Evolutionary conservation across 108 stramenopile species (phyloP).

Genomic region (Mayamaea pseudoterrestris): DNA sequence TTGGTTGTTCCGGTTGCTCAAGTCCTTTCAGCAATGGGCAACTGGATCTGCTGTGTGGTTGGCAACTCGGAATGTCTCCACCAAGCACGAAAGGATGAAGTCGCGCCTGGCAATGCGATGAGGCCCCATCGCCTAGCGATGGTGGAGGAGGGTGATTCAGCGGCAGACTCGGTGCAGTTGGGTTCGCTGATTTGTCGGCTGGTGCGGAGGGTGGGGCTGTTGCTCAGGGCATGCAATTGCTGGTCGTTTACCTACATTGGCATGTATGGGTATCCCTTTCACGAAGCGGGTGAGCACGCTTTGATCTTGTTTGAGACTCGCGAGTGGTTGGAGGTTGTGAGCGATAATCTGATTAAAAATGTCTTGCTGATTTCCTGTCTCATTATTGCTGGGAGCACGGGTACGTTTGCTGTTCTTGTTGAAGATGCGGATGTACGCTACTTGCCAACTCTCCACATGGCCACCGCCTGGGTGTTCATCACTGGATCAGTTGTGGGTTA

Average conservation of each 20-base stretch:
- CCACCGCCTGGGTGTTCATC: conserved; percentile 47
- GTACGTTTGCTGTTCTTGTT: conserved; percentile 46
- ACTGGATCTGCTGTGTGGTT: background rate
- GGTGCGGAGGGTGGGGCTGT: conserved; percentile 1
- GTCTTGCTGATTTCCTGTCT: conserved; percentile 42
- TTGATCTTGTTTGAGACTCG: conserved; percentile 63
- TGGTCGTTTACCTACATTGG: conserved; percentile 77
- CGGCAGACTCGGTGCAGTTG: conserved; percentile 5
- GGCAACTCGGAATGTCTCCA: conserved; percentile 1
- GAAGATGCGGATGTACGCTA: conserved; percentile 61
- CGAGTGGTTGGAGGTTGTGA: conserved; percentile 63
- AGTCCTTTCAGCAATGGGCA: background rate
- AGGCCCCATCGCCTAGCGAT: too few relatives aligned
- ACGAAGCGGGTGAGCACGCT: conserved; percentile 52
- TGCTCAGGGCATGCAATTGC: conserved; percentile 29
- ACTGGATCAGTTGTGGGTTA: conserved; percentile 47
- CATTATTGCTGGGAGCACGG: conserved; percentile 24
- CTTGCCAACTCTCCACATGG: conserved; percentile 49
- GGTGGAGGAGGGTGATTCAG: conserved; percentile 9
- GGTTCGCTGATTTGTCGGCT: conserved; percentile 7
- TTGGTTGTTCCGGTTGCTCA: conserved; percentile 32
- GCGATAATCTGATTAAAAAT: conserved; percentile 52
- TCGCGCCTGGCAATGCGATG: background rate
- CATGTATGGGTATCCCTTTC: conserved; percentile 55
- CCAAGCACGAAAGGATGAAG: background rate